phyloP scores from a whole-genome alignment of 2,329 filamentous ascomycete species.

The Penicillium oxalicum region DNA sequence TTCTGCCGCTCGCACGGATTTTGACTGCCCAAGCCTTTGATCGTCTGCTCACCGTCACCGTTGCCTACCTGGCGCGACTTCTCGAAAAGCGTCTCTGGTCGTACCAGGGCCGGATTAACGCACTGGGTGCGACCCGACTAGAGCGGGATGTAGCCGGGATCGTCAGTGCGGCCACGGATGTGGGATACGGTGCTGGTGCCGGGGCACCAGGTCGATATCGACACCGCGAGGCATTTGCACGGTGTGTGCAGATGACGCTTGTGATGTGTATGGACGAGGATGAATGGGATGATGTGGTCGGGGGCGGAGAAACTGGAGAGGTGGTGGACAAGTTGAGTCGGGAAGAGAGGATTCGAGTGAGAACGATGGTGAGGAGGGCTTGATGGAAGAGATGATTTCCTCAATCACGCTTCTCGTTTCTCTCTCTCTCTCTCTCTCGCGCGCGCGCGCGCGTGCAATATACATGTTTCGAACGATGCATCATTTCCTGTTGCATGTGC shows the following conservation, averaged over 20 bases:
- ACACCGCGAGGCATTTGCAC: constrained; percentile 68
- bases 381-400: not conserved
- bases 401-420: too few species aligned
- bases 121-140: constrained; percentile 72
- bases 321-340: constrained; percentile 60
- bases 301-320: constrained; percentile 43
- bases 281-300: constrained; percentile 76
- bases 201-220: constrained; percentile 55
- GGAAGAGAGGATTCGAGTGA: constrained; percentile 68
- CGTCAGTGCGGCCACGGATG: constrained; percentile 46
- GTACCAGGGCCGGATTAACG: constrained; percentile 71
- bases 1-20: constrained; percentile 76
- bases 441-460: too few species aligned
- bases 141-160: constrained; percentile 79
- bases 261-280: constrained; percentile 93
- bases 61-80: constrained; percentile 67
- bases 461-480: too few species aligned
- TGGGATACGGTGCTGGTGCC: constrained; percentile 28
- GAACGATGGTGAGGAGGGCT: constrained; percentile 55
- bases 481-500: too few species aligned
- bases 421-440: too few species aligned
- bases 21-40: constrained; percentile 73
- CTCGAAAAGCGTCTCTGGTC: constrained; percentile 84
- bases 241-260: constrained; percentile 73
- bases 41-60: constrained; percentile 66